phyloP scores from a whole-genome alignment of 805 yeast species.

The Wickerhamomyces rabaulensis region DNA sequence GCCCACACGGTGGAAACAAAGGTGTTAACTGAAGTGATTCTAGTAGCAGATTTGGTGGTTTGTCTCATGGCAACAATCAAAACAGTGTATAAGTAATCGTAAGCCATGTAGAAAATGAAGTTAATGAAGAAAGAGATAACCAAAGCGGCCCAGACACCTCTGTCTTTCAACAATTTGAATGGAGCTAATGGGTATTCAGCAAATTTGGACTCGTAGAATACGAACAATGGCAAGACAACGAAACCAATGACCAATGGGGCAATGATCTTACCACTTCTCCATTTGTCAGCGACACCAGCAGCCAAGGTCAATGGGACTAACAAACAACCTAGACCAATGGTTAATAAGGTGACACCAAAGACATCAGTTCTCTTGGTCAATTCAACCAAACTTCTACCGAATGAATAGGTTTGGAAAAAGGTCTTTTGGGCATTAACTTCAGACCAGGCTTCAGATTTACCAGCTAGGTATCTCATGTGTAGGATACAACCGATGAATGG shows the following conservation, averaged over 20 bases:
- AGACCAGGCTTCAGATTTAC: conserved; percentile 46
- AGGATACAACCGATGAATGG: conserved; percentile 50
- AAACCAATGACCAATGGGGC: conserved; percentile 69
- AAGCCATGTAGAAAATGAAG: conserved; percentile 64
- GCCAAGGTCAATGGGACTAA: conserved; percentile 73
- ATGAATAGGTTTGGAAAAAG: conserved; percentile 33
- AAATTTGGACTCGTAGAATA: conserved; percentile 51
- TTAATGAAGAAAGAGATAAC: conserved; percentile 52
- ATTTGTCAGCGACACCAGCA: conserved; percentile 50
- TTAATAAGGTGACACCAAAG: conserved; percentile 52
- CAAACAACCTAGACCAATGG: conserved; percentile 55
- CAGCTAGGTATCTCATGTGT: conserved; percentile 53
- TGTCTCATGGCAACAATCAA: conserved; percentile 59
- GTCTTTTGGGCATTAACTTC: conserved; percentile 35
- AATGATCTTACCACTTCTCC: conserved; percentile 59
- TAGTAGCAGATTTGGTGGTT: conserved; percentile 53
- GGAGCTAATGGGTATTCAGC: conserved; percentile 66
- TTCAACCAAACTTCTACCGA: conserved; percentile 26
- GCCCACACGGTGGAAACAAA: conserved; percentile 59
- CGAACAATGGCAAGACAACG: conserved; percentile 51
- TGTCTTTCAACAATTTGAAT: conserved; percentile 49
- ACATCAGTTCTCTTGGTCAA: conserved; percentile 63
- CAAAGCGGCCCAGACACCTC: conserved; percentile 73
- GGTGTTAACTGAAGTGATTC: conserved; percentile 55
- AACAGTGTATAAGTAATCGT: conserved; percentile 63